Conservation (phyloP, 495 filamentous ascomycete genomes). For the Podospora didyma region DNA sequence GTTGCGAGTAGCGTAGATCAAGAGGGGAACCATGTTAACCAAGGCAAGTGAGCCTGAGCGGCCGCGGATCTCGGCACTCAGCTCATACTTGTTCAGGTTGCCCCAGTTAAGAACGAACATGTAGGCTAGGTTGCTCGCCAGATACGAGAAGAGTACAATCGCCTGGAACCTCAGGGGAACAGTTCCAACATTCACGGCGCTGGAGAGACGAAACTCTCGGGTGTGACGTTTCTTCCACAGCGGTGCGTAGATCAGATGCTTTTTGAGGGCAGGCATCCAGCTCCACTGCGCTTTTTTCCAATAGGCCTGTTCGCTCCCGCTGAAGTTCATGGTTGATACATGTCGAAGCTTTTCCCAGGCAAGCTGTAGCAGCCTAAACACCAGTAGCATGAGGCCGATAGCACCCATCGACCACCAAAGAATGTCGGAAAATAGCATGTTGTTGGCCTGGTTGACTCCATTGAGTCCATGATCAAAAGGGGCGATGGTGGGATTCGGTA, state of each 20-base stretch:
- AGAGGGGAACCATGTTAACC: conserved; percentile 87
- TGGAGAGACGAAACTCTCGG: conserved; percentile 74
- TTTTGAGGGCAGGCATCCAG: conserved; percentile 63
- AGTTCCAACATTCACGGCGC: conserved; percentile 76
- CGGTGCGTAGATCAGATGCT: conserved; percentile 78
- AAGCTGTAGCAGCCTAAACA: conserved; percentile 41
- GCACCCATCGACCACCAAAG: conserved; percentile 49
- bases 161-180: conserved; percentile 81
- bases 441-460: conserved; percentile 47
- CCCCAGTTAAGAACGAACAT: conserved; percentile 59
- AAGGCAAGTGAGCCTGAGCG: conserved; percentile 78
- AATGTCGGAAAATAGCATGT: conserved; percentile 43
- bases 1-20: conserved; percentile 86
- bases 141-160: conserved; percentile 61
- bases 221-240: conserved; percentile 80
- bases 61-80: conserved; percentile 65
- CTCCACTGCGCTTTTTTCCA: conserved; percentile 44
- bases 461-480: conserved; percentile 46
- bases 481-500: conserved; percentile 37
- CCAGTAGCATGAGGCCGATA: conserved; percentile 41
- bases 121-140: conserved; percentile 61
- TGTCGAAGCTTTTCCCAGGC: conserved; percentile 43
- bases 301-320: conserved; percentile 41
- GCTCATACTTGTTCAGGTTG: conserved; percentile 43
- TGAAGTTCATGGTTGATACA: conserved; percentile 43